These are phyloP conservation scores for Suhomyces maxii DNA, from an alignment of 1,139 yeast species.

Conservation along the genomic window DNA sequence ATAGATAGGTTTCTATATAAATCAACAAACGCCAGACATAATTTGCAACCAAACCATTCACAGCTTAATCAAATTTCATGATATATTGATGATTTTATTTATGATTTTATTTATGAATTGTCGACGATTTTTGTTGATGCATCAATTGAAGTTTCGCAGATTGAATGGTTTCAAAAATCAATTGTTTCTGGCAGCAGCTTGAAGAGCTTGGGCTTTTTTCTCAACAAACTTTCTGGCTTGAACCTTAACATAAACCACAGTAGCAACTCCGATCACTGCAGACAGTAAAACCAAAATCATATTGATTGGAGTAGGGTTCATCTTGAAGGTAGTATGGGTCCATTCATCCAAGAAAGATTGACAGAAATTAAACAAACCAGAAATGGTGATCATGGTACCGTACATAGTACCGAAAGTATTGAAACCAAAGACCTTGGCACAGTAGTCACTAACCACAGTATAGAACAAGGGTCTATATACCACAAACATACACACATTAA, in stretches of 20 bases:
- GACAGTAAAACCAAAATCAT: conserved; percentile 28
- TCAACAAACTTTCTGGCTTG: conserved; percentile 22
- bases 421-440: conserved; percentile 51
- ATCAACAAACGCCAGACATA: no score
- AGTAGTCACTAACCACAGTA: conserved; percentile 45
- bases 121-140: no score
- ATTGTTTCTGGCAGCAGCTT: background rate
- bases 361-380: conserved; percentile 41
- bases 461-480: conserved; percentile 47
- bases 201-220: background rate
- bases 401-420: conserved; percentile 51
- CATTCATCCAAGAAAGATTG: conserved; percentile 40
- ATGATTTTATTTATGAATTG: no score
- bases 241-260: conserved; percentile 30
- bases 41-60: no score
- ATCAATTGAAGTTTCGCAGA: no score
- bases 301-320: conserved; percentile 47
- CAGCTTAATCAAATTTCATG: no score
- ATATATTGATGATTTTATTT: no score
- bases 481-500: conserved; percentile 41
- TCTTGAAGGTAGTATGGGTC: conserved; percentile 40
- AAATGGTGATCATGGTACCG: conserved; percentile 43
- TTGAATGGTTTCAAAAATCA: no score
- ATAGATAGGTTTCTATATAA: no score
- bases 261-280: conserved; percentile 30